Percentiles rank a stretch among this genome's conserved stretches.
Conservation (phyloP, 106 monocot species). For the Dioscorea dumetorum region DNA sequence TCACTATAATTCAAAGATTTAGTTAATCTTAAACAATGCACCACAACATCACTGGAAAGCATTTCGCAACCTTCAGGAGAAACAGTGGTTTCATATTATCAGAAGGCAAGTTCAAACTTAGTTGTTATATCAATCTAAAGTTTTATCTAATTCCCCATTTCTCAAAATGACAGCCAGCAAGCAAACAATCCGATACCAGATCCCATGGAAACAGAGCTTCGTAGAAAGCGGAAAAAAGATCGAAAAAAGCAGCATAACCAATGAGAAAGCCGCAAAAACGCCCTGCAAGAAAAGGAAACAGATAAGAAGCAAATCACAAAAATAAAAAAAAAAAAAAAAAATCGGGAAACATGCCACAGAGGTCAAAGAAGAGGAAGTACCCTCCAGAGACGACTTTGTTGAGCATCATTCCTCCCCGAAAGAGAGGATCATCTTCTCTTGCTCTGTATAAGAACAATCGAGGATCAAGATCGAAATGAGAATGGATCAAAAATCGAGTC, state of each 20-base stretch:
- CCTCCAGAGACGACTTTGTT: constrained; percentile 48
- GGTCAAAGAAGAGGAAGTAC: constrained; percentile 5
- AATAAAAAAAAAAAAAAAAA: too few relatives aligned
- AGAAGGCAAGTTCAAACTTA: too few relatives aligned
- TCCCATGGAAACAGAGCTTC: constrained; percentile 84
- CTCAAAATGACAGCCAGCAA: neutral
- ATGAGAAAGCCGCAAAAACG: constrained; percentile 48
- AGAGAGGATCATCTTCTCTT: constrained; percentile 58
- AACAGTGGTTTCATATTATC: too few relatives aligned
- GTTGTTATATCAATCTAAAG: neutral
- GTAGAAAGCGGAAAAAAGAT: constrained; percentile 54
- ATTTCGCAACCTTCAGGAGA: too few relatives aligned
- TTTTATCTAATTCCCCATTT: neutral
- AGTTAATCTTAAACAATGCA: too few relatives aligned
- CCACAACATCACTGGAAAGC: too few relatives aligned
- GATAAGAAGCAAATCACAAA: neutral
- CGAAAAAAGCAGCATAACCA: constrained; percentile 53
- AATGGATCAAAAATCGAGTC: too few relatives aligned
- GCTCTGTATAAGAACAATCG: constrained; percentile 25
- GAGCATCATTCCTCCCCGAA: constrained; percentile 42
- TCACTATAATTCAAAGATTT: too few relatives aligned
- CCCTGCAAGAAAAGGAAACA: constrained; percentile 29
- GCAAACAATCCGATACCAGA: constrained; percentile 32
- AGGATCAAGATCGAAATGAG: neutral
- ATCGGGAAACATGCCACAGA: neutral